These are phyloP conservation scores for Lasiosphaeria hispida DNA, from an alignment of 495 filamentous ascomycete species.

Conservation along the genomic window DNA sequence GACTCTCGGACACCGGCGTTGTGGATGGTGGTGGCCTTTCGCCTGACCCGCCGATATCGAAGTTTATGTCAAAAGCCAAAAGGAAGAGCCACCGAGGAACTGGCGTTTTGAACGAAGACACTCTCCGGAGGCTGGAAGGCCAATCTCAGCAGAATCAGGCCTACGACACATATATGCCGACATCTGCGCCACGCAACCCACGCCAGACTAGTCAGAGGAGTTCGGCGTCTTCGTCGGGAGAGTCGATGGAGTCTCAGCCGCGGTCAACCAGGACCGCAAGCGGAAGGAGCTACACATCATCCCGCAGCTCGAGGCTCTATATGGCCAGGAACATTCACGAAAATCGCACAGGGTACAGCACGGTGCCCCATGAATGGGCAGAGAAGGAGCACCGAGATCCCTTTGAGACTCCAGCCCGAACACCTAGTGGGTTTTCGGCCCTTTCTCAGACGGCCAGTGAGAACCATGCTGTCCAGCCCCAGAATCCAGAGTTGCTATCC, in stretches of 20 bases:
- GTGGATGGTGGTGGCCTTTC: conserved; percentile 16
- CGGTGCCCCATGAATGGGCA: conserved; percentile 14
- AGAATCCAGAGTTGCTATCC: conserved; percentile 6
- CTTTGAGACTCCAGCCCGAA: conserved; percentile 28
- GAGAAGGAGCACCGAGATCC: conserved; percentile 22
- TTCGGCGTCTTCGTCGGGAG: conserved; percentile 34
- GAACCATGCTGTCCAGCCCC: background rate
- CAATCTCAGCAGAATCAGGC: conserved; percentile 16
- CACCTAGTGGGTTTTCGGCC: conserved; percentile 24
- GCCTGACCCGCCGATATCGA: conserved; percentile 15
- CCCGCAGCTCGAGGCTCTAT: conserved; percentile 25
- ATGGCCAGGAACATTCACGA: conserved; percentile 12
- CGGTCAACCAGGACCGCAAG: conserved; percentile 22
- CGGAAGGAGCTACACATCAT: conserved; percentile 24
- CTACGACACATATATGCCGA: conserved; percentile 26
- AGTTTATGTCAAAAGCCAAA: conserved; percentile 15
- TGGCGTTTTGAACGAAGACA: conserved; percentile 33
- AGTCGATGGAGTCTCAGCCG: conserved; percentile 36
- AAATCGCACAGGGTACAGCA: conserved; percentile 15
- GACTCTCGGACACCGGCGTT: conserved; percentile 23
- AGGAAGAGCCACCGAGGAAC: conserved; percentile 8
- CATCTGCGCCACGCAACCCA: conserved; percentile 16
- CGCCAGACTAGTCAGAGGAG: conserved; percentile 26
- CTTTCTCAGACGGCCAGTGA: conserved; percentile 18
- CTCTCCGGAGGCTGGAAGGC: conserved; percentile 34